Percentiles rank a stretch among this genome's conserved stretches.
phyloP scores from a whole-genome alignment of 1,284 basidiomycete species.

The Fomitopsis schrenkii region DNA sequence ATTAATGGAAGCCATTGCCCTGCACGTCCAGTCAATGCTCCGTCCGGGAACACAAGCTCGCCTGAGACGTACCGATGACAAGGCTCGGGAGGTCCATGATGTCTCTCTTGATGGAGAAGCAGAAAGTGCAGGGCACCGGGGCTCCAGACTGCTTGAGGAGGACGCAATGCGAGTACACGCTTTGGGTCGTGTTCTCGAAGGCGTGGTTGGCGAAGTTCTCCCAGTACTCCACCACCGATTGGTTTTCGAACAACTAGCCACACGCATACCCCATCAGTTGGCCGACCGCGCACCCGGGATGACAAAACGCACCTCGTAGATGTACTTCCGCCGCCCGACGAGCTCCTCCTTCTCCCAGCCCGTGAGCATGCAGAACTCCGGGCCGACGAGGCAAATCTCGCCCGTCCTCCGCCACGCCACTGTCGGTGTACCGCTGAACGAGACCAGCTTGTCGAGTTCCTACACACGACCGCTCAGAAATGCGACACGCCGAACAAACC shows the following conservation, averaged over 20 bases:
- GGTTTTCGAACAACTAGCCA: conserved; percentile 78
- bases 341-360: conserved; percentile 87
- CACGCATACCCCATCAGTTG: not conserved
- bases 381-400: conserved; percentile 94
- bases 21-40: conserved; percentile 22
- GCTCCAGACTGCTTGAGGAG: conserved; percentile 81
- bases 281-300: not conserved
- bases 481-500: not conserved
- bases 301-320: conserved; percentile 70
- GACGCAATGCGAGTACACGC: conserved; percentile 90
- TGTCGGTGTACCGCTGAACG: conserved; percentile 97
- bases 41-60: not conserved
- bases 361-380: conserved; percentile 94
- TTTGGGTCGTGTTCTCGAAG: conserved; percentile 93
- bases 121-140: conserved; percentile 84
- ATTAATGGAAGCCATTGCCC: conserved; percentile 80
- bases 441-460: conserved; percentile 97
- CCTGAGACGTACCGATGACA: conserved; percentile 61
- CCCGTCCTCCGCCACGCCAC: conserved; percentile 99
- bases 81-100: conserved; percentile 85
- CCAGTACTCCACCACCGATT: conserved; percentile 91
- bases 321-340: conserved; percentile 76
- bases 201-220: conserved; percentile 93
- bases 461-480: conserved; percentile 26
- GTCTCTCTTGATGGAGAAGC: conserved; percentile 90